A percentile compares a stretch with the other conserved stretches of the same genome.
phyloP scores from a whole-genome alignment of 305 asterid genomes.

The Ilex paraguariensis region DNA sequence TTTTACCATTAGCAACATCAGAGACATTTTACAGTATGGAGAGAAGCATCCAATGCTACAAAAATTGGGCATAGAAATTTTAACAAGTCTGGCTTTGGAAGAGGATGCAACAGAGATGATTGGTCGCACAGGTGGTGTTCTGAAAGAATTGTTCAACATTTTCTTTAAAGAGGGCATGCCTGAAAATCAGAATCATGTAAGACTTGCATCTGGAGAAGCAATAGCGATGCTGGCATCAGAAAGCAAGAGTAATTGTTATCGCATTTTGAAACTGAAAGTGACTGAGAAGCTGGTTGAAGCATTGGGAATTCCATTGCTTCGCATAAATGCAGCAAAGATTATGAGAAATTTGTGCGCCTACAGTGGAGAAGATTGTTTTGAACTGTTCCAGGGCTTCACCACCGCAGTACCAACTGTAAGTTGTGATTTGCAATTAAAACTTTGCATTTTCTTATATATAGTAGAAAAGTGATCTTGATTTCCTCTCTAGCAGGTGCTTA shows the following conservation, averaged over 20 bases:
- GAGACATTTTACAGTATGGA: constrained; percentile 66
- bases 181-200: constrained; percentile 33
- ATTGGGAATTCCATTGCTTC: constrained; percentile 49
- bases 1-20: constrained; percentile 61
- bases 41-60: constrained; percentile 60
- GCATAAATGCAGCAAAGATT: constrained; percentile 61
- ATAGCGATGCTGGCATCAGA: constrained; percentile 70
- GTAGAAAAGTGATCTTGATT: background rate
- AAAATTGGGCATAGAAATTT: constrained; percentile 64
- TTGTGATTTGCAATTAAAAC: constrained; percentile 1
- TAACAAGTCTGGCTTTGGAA: constrained; percentile 65
- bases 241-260: constrained; percentile 45
- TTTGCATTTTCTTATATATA: too few species aligned
- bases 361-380: constrained; percentile 51
- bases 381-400: constrained; percentile 36
- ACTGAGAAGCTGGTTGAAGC: constrained; percentile 41
- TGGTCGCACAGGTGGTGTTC: constrained; percentile 74
- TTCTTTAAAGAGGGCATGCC: constrained; percentile 45
- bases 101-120: constrained; percentile 87
- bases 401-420: constrained; percentile 75
- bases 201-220: constrained; percentile 79
- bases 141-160: constrained; percentile 53
- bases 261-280: constrained; percentile 44
- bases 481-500: constrained; percentile 51
- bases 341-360: constrained; percentile 67